Conservation (phyloP, 768 basidiomycete genomes). For the Agrocybe praecox region DNA sequence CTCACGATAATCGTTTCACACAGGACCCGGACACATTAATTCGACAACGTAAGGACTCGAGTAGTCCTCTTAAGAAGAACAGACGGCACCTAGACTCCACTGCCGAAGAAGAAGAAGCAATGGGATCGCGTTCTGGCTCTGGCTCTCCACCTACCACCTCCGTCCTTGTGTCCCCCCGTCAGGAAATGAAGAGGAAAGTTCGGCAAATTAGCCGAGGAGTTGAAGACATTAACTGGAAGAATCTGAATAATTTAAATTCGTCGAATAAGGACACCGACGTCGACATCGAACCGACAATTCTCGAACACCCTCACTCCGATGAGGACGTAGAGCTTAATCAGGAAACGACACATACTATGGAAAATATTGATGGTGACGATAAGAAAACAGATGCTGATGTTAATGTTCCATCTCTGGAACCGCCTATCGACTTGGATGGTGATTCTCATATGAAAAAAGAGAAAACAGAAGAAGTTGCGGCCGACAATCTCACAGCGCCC, state of each 20-base stretch:
- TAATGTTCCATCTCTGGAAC: background rate
- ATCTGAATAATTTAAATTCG: slow-evolving; percentile 35
- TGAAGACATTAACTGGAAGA: slow-evolving; percentile 76
- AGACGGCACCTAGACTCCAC: slow-evolving; percentile 62
- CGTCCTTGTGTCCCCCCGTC: slow-evolving; percentile 62
- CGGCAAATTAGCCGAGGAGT: slow-evolving; percentile 81
- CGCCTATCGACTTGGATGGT: background rate
- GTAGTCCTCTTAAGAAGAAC: slow-evolving; percentile 79
- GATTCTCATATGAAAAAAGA: background rate
- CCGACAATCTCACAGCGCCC: background rate
- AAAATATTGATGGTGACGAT: background rate
- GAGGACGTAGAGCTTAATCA: slow-evolving; percentile 8
- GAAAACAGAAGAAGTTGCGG: background rate
- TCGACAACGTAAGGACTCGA: slow-evolving; percentile 52
- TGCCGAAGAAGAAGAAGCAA: slow-evolving; percentile 60
- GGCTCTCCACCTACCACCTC: slow-evolving; percentile 42
- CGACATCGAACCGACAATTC: slow-evolving; percentile 3
- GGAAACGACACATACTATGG: background rate
- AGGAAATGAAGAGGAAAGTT: slow-evolving; percentile 72
- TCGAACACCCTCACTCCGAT: slow-evolving; percentile 10
- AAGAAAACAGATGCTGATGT: background rate
- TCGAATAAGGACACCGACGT: slow-evolving; percentile 20
- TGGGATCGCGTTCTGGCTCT: slow-evolving; percentile 42
- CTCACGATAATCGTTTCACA: slow-evolving; percentile 6
- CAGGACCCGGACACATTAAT: slow-evolving; percentile 43